phyloP scores from a whole-genome alignment of 164 flowering plant species.

The Echeveria elegans region DNA sequence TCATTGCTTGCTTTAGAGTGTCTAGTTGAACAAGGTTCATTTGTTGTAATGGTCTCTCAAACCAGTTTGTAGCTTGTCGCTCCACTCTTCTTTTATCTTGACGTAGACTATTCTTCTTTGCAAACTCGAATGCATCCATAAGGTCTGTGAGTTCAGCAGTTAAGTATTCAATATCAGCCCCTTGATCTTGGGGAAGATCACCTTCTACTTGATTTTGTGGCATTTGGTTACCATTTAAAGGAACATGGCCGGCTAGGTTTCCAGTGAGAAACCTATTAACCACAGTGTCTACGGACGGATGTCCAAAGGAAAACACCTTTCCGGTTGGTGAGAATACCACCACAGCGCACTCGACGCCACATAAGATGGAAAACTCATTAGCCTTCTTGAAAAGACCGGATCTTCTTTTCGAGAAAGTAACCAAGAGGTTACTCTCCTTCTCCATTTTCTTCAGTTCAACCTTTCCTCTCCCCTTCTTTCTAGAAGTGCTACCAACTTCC shows the following conservation, averaged over 20 bases:
- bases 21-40: neutral
- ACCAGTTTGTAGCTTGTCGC: neutral
- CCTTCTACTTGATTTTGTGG: neutral
- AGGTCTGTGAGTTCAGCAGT: neutral
- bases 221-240: neutral
- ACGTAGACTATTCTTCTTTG: constrained; percentile 30
- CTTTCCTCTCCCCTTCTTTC: constrained; percentile 47
- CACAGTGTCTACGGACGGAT: constrained; percentile 41
- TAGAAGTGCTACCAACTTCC: neutral
- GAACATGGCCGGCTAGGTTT: neutral
- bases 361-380: constrained; percentile 60
- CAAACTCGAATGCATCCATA: constrained; percentile 29
- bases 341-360: constrained; percentile 48
- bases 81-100: constrained; percentile 16
- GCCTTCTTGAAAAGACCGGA: constrained; percentile 72
- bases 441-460: constrained; percentile 38
- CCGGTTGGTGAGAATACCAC: constrained; percentile 61
- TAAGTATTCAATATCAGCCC: neutral
- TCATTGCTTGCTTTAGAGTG: neutral
- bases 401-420: constrained; percentile 71
- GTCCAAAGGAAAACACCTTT: constrained; percentile 63
- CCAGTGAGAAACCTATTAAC: constrained; percentile 15
- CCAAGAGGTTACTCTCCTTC: constrained; percentile 34
- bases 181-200: neutral
- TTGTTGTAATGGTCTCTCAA: neutral